Evolutionary conservation across 257 asterid genomes (phyloP), one percentile per base, ranked within the genome.

Genomic region (Leptodermis oblonga): DNA sequence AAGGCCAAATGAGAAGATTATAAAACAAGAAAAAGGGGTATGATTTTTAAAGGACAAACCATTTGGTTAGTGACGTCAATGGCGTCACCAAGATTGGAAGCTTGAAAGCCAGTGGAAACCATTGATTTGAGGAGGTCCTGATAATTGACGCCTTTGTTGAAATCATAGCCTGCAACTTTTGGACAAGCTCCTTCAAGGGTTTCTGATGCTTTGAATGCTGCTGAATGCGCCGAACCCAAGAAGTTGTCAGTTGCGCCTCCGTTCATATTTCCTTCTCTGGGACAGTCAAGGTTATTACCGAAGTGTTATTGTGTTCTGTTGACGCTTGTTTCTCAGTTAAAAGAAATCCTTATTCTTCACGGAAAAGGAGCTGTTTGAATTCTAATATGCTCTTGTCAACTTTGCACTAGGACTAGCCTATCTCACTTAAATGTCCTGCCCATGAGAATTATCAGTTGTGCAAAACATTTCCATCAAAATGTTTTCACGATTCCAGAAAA

Each of bases 21-120:
- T 3, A 33, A 33, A 60, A 60, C 33, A 60, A 20, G 15, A 5
- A 61, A 48, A n/a, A n/a, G n/a, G 59, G 59, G 18, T 52, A 34
- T 36, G 3, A 4, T 6, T 51, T 51, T 3, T 43, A 46, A 22
- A 51, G 55, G 56, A 71, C 83, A 53, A 49, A 92, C 98, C 97
- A 93, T 93, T 79, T 90, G 80, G 60, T 93, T 93, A 45, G 88
- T 89, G 9, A 93, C 67, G 45, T 76, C 80, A 76, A 93, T 88
- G 56, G 99, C 99, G 30, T 93, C 99, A 26, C 97, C 97, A 4
- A 93, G 96, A 76, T 93, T 88, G 77, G 97, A 86, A 48, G 97
- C 99, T 75, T 90, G 99, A 74, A 90, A 93, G 45, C 99, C 99
- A 60, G 97, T 88, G 48, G 85, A 82, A 37, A 80, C 70, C 88